These are phyloP conservation scores for Trichoderma reesei DNA, from an alignment of 495 filamentous ascomycete genomes.

Conservation along the genomic window DNA sequence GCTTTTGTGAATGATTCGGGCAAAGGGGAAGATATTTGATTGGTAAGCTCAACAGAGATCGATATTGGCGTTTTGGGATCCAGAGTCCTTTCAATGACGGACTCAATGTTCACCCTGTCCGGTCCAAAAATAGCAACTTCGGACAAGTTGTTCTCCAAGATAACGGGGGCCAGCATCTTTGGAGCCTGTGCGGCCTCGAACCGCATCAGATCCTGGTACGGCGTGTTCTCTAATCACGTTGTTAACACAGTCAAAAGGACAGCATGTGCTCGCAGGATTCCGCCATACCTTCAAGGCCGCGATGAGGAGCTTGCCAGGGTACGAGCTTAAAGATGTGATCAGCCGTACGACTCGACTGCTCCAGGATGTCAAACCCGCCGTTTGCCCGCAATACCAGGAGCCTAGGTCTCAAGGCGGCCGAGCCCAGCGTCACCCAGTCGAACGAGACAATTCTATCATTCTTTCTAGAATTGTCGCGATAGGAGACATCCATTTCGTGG, in stretches of 20 bases:
- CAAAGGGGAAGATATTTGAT: slow-evolving; percentile 17
- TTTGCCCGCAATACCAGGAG: slow-evolving; percentile 59
- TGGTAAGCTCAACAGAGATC: slow-evolving; percentile 3
- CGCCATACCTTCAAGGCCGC: slow-evolving; percentile 34
- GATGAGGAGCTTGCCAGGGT: slow-evolving; percentile 35
- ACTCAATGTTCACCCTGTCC: slow-evolving; percentile 22
- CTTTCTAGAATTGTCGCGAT: slow-evolving; percentile 32
- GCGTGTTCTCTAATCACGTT: slow-evolving; percentile 25
- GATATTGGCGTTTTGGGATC: slow-evolving; percentile 13
- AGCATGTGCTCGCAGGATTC: slow-evolving; percentile 7
- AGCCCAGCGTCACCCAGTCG: slow-evolving; percentile 66
- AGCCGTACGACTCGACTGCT: slow-evolving; percentile 47
- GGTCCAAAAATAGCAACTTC: slow-evolving; percentile 37
- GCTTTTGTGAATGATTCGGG: slow-evolving; percentile 22
- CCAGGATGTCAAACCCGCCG: slow-evolving; percentile 56
- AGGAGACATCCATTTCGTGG: slow-evolving; percentile 43
- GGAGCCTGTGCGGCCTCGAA: slow-evolving; percentile 35
- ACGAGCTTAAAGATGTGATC: slow-evolving; percentile 40
- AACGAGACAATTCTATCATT: slow-evolving; percentile 70
- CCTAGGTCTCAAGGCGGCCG: slow-evolving; percentile 49
- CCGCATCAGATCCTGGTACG: slow-evolving; percentile 36
- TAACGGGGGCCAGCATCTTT: slow-evolving; percentile 33
- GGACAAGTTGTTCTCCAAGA: slow-evolving; percentile 32
- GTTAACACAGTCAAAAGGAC: slow-evolving; percentile 12
- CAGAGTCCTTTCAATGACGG: slow-evolving; percentile 27